Percentiles rank a stretch among this genome's conserved stretches.
These are phyloP conservation scores for Buxus sempervirens DNA, from an alignment of 164 flowering plant genomes.

Conservation along the genomic window DNA sequence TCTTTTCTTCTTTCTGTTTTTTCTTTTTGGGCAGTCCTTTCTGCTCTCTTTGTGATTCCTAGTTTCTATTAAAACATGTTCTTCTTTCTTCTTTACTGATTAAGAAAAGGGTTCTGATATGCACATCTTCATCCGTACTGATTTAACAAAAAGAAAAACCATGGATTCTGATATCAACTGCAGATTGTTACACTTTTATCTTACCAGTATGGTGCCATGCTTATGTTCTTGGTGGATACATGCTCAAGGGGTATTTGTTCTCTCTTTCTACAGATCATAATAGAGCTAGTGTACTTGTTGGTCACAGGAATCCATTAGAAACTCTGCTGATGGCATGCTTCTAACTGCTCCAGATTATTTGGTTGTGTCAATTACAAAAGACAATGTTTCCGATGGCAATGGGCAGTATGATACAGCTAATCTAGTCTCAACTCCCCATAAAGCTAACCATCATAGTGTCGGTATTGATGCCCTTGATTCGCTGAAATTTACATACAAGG, in stretches of 20 bases:
- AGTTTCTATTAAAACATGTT: no score
- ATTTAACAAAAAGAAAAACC: no score
- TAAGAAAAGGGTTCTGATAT: no score
- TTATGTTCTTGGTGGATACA: not conserved
- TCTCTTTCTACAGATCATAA: not conserved
- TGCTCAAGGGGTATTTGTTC: constrained; percentile 6
- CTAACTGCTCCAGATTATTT: constrained; percentile 77
- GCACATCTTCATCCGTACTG: no score
- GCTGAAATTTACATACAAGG: constrained; percentile 85
- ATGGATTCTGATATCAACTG: not conserved
- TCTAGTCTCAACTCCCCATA: constrained; percentile 43
- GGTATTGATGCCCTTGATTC: constrained; percentile 78
- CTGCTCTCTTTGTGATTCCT: no score
- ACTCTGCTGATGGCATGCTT: constrained; percentile 81
- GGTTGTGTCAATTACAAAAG: constrained; percentile 60
- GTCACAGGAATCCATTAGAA: constrained; percentile 82
- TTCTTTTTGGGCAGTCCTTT: no score
- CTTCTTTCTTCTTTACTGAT: no score
- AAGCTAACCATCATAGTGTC: constrained; percentile 35
- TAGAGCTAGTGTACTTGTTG: constrained; percentile 12
- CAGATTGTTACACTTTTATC: not conserved
- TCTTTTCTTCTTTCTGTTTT: no score
- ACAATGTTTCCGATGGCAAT: constrained; percentile 30
- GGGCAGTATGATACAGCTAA: constrained; percentile 28
- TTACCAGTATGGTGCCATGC: not conserved